Conservation (phyloP, 495 filamentous ascomycete species). For the Jackrogersella minutella region DNA sequence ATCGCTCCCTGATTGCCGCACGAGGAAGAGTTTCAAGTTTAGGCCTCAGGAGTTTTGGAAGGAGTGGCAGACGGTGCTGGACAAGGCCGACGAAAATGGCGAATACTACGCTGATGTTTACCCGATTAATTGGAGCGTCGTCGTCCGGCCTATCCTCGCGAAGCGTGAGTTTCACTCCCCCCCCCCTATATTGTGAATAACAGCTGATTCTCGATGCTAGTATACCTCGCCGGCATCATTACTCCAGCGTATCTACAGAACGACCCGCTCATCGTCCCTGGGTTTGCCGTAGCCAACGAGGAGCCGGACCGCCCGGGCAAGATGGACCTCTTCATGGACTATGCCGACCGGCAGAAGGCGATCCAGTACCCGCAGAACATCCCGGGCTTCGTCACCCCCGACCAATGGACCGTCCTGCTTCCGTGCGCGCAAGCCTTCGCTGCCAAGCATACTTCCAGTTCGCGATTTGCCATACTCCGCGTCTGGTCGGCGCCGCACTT, state of each 20-base stretch:
- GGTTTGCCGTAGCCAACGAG: slow-evolving; percentile 48
- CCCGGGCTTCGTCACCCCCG: slow-evolving; percentile 35
- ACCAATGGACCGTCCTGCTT: slow-evolving; percentile 45
- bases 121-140: slow-evolving; percentile 50
- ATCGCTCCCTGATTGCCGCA: slow-evolving; percentile 45
- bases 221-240: slow-evolving; percentile 57
- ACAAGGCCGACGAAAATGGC: slow-evolving; percentile 13
- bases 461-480: slow-evolving; percentile 55
- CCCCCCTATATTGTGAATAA: no score
- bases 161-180: slow-evolving; percentile 36
- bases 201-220: slow-evolving; percentile 14
- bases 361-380: slow-evolving; percentile 19
- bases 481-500: slow-evolving; percentile 61
- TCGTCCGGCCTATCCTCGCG: slow-evolving; percentile 52
- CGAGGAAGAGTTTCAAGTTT: slow-evolving; percentile 45
- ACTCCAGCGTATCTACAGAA: slow-evolving; percentile 40
- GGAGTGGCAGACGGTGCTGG: slow-evolving; percentile 43
- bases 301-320: slow-evolving; percentile 48
- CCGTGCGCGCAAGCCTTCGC: slow-evolving; percentile 44
- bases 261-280: slow-evolving; percentile 38
- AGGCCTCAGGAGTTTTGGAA: slow-evolving; percentile 49
- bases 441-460: slow-evolving; percentile 15
- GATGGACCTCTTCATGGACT: slow-evolving; percentile 56
- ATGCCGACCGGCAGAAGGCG: slow-evolving; percentile 28
- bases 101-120: slow-evolving; percentile 35